Evolutionary conservation across 768 basidiomycete genomes (phyloP), one percentile per base, ranked within the genome.

Genomic region (Trametes gibbosa): DNA sequence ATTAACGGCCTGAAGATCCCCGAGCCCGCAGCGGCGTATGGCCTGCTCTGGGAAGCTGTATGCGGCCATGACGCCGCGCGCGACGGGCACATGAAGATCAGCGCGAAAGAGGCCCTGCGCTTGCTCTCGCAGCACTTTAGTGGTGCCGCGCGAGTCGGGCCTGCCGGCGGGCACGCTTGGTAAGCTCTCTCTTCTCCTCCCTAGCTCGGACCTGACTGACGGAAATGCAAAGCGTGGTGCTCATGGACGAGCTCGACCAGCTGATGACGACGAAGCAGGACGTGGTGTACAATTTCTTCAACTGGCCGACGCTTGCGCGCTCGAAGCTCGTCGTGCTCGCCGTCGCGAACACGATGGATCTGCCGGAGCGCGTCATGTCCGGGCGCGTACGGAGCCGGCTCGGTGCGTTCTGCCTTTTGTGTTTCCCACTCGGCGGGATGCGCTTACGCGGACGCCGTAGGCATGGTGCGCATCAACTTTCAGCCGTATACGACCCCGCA

Each of bases 181-280:
- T 95, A 62, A 54, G 84, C 77, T 8, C 17, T 29, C 13, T 13
- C 13, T 37, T 6, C 23, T 25, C n/a, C 24, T 25, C 27, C 17
- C 27, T 23, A 16, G 8, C 16, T 3, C 16, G 10, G 8, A 55
- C 53, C n/a, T 35, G 34, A 12, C 52, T 62, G 17, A 43, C 62
- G 24, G n/a, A n/a, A 24, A 16, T 21, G 16, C 29, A 7, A 63
- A 98, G 95, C 57, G 90, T 98, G 5, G 95, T 98, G 5, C 78
- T 99, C 16, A 98, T 99, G 92, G 96, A 99, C 71, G 97, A 99
- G 74, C 81, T 99, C 5, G 97, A 99, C 73, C 97, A 98, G 71
- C 81, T 99, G 27, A 85, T 98, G 65, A 98, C 96, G 1, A 79
- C 89, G 17, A 97, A 97, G 70, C 96, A 99, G 71, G 96, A 99